Evolutionary conservation across 805 yeast species (phyloP), one percentile per base, ranked within the genome.

Genomic region (Metschnikowia noctiluminum): DNA sequence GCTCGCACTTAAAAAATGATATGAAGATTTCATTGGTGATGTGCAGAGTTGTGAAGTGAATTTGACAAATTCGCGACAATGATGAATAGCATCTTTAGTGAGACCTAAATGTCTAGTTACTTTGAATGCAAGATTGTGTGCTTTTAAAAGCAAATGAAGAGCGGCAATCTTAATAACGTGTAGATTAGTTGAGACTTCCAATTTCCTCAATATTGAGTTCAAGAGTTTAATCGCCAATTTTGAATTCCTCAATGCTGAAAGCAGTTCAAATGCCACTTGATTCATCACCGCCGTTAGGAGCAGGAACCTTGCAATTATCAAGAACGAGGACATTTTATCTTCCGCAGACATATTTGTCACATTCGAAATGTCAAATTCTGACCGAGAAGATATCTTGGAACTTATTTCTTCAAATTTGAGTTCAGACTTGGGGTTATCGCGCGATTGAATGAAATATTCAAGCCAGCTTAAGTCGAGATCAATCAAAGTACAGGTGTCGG

Each of bases 51-150:
- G 64, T 7, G 55, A 53, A 1, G 74, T 59, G 11, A 80, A 58
- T 34, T 66, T 69, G 6, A 65, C 62, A 35, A 79, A 68, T 55
- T 86, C 91, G 6, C 68, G 68, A 3, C 74, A 53, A 62, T 76
- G 85, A 58, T 73, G 81, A 2, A 76, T 73, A 41, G 82, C 74
- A 47, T 85, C 89, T 52, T 79, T 80, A 0, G 82, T 66, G 2
- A 82, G 58, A 0, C 91, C 90, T 35, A 80, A 59, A 35, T 72
- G 76, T 13, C 71, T 63, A 45, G 74, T 69, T 0, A 69, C 57
- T 3, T 68, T 61, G 21, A 81, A 64, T 27, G 80, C 62, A 2
- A 49, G 46, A 7, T 65, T 62, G 53, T 79, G 80, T 2, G 78
- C 55, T 5, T 62, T 56, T 11, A 71, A 57, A 32, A 81, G 58